Percentiles rank a stretch among this genome's conserved stretches.
Evolutionary conservation across 2,329 filamentous ascomycete genomes (phyloP).

Genomic region (Penicillium sp.): DNA sequence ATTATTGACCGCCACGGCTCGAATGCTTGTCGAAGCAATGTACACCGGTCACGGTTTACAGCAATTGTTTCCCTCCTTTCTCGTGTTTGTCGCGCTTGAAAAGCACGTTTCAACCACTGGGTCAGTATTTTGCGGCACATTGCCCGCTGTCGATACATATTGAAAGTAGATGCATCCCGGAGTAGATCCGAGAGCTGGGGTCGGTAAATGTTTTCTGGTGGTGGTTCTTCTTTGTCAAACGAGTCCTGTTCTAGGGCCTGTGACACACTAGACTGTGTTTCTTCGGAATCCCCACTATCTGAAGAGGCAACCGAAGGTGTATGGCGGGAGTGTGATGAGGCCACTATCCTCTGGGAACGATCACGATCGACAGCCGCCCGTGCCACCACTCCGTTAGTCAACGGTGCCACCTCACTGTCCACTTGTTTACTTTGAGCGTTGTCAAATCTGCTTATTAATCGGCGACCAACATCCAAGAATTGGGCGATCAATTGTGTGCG

Average conservation of each 20-base stretch:
- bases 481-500: slow-evolving; percentile 40
- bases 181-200: slow-evolving; percentile 53
- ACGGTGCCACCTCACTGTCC: slow-evolving; percentile 10
- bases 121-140: slow-evolving; percentile 42
- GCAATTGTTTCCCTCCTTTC: slow-evolving; percentile 46
- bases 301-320: slow-evolving; percentile 22
- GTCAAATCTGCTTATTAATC: slow-evolving; percentile 35
- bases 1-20: slow-evolving; percentile 50
- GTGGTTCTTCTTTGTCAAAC: slow-evolving; percentile 29
- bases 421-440: slow-evolving; percentile 20
- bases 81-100: slow-evolving; percentile 37
- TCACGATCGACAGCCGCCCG: slow-evolving; percentile 31
- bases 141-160: slow-evolving; percentile 42
- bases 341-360: slow-evolving; percentile 29
- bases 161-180: slow-evolving; percentile 52
- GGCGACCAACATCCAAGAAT: slow-evolving; percentile 40
- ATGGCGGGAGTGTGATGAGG: slow-evolving; percentile 17
- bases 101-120: slow-evolving; percentile 50
- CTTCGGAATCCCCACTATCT: slow-evolving; percentile 22
- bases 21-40: slow-evolving; percentile 55
- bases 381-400: slow-evolving; percentile 28
- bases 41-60: slow-evolving; percentile 50
- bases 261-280: slow-evolving; percentile 19
- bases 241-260: slow-evolving; percentile 23
- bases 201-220: slow-evolving; percentile 45